These are phyloP conservation scores for Calonectria pteridis DNA, from an alignment of 2,329 filamentous ascomycete species.

Conservation along the genomic window DNA sequence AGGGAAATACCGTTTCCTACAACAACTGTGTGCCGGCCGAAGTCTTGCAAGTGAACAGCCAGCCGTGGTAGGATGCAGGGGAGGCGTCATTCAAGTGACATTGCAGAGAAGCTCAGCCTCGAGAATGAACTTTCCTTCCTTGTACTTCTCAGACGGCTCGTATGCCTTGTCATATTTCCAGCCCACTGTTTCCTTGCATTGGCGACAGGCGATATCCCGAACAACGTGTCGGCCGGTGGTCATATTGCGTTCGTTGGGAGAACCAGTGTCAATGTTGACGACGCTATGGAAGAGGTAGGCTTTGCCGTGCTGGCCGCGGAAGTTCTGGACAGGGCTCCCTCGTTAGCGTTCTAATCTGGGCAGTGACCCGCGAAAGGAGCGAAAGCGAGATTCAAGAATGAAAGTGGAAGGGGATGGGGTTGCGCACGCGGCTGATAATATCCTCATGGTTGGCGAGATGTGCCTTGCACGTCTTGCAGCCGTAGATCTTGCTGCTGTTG, in stretches of 20 bases:
- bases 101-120: conserved; percentile 91
- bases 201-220: conserved; percentile 89
- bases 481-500: conserved; percentile 87
- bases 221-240: conserved; percentile 96
- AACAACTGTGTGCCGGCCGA: not conserved
- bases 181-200: conserved; percentile 92
- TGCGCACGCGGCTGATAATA: conserved; percentile 88
- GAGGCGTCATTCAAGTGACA: conserved; percentile 65
- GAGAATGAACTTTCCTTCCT: conserved; percentile 98
- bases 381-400: not conserved
- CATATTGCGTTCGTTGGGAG: conserved; percentile 96
- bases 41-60: not conserved
- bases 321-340: conserved; percentile 74
- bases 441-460: conserved; percentile 96
- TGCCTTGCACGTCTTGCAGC: conserved; percentile 94
- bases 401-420: conserved; percentile 26
- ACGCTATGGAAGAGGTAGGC: conserved; percentile 96
- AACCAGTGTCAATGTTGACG: conserved; percentile 87
- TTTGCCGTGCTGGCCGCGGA: conserved; percentile 97
- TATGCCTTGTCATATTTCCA: conserved; percentile 99
- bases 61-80: not conserved
- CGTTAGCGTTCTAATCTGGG: conserved; percentile 21
- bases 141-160: conserved; percentile 94
- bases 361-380: not conserved
- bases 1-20: conserved; percentile 5